These are phyloP conservation scores for Neurospora discreta DNA, from an alignment of 495 filamentous ascomycete species.

Conservation along the genomic window DNA sequence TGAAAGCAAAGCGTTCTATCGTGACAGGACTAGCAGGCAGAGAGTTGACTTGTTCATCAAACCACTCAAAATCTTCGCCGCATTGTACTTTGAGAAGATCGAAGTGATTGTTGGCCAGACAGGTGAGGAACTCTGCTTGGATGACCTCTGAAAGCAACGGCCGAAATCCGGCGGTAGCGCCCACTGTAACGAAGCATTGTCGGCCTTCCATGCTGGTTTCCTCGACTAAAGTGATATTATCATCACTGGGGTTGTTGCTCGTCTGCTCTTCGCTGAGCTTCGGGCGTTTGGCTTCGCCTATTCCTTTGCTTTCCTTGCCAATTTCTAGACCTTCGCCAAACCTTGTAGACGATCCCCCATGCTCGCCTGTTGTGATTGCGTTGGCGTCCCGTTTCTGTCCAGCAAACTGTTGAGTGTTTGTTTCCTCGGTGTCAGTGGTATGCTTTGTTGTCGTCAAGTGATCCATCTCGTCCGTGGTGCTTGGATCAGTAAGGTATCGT, in stretches of 20 bases:
- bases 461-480: neutral
- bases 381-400: neutral
- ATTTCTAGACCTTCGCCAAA: neutral
- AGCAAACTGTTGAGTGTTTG: neutral
- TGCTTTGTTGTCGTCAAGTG: neutral
- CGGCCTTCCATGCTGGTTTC: neutral
- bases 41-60: constrained; percentile 12
- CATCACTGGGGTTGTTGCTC: too few relatives aligned
- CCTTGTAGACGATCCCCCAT: neutral
- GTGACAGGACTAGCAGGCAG: constrained; percentile 21
- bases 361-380: neutral
- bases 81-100: constrained; percentile 65
- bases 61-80: constrained; percentile 41
- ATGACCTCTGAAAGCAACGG: constrained; percentile 57
- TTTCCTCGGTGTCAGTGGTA: neutral
- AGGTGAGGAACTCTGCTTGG: constrained; percentile 44
- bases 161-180: constrained; percentile 79
- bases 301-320: neutral
- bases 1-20: constrained; percentile 57
- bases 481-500: neutral
- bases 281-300: neutral
- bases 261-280: neutral
- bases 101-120: constrained; percentile 45
- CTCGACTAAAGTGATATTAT: neutral
- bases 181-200: constrained; percentile 66